Base-by-base conservation (phyloP, 2,329 filamentous ascomycete genomes). In the Pseudogymnoascus sp. region DNA sequence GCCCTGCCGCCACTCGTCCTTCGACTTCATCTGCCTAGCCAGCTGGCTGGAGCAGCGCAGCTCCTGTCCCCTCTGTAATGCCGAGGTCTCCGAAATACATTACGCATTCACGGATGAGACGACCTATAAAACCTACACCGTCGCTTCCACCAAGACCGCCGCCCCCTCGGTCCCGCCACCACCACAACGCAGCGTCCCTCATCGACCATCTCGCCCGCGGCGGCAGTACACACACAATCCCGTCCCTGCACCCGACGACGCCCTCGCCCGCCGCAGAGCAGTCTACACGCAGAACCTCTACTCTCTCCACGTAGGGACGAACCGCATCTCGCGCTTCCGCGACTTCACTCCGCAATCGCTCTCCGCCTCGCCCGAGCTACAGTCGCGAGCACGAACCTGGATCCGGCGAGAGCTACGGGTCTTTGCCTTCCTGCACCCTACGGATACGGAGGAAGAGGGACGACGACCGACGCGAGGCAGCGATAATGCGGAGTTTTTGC, bases 11-110 rank as follows among this genome's bases (percentile, higher is more conserved):
- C 92, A 97, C 76, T 76, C 79, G 62, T 85, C 86, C 67, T 96
- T 95, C 72, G 92, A 97, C 77, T 95, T 92, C 70, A 73, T 90
- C 11, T 97, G 92, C 73, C 81, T 96, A 5, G 75, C 87, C 20
- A 92, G 82, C 74, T 97, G 93, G 92, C 78, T 96, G 4, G 81
- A 91, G 67, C 79, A 88, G 65, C 82, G 83, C 8, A 79, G 86
- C 0, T 82, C 79, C 57, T 97, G 92, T 70, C 92, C 93, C 16
- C 78, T 97, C 59, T 97, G 92, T 83, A 86, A 86, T 64, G 70
- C 77, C 4, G 65, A 69, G 39, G 77, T 86, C 36, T 68, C 71
- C 5, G 78, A 81, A 20, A 85, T 96, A 57, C 81, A 85, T 65
- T 88, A 92, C 72, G 81, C 85, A 64, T 83, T 85, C 67, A 73